Conservation (phyloP, 345 rosid species). For the Cardamine occulta region DNA sequence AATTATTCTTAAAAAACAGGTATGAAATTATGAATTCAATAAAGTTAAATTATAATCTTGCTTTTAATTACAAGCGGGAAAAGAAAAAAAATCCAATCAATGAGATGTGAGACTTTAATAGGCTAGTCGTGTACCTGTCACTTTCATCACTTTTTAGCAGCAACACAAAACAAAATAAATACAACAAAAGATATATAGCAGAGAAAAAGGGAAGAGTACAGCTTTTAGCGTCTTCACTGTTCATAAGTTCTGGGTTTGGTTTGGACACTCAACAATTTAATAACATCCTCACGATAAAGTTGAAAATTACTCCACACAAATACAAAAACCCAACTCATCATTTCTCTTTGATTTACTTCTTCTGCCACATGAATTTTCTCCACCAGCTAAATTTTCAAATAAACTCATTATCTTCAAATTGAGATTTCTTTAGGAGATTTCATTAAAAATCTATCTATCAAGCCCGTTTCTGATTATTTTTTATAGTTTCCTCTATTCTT, state of each 20-base stretch:
- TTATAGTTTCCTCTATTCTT: conserved; percentile 13
- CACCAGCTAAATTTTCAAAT: conserved; percentile 3
- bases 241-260: conserved; percentile 16
- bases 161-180: not conserved
- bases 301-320: not conserved
- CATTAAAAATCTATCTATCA: not conserved
- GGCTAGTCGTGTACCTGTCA: conserved; percentile 27
- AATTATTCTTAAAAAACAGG: not conserved
- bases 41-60: not conserved
- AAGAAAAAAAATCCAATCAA: not conserved
- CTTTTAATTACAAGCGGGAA: not conserved
- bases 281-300: conserved; percentile 36
- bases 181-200: not conserved
- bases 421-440: not conserved
- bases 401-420: not conserved
- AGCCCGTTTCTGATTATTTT: not conserved
- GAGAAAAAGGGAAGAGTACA: not conserved
- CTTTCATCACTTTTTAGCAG: not conserved
- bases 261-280: conserved; percentile 27
- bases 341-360: conserved; percentile 31
- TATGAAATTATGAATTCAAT: too few species aligned
- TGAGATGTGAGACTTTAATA: not conserved
- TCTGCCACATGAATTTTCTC: conserved; percentile 8
- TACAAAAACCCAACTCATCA: conserved; percentile 10
- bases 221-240: conserved; percentile 26